A percentile compares a stretch with the other conserved stretches of the same genome.
These are phyloP conservation scores for Pseudognaphalium luteoalbum DNA, from an alignment of 129 eudicot genomes.

Conservation along the genomic window DNA sequence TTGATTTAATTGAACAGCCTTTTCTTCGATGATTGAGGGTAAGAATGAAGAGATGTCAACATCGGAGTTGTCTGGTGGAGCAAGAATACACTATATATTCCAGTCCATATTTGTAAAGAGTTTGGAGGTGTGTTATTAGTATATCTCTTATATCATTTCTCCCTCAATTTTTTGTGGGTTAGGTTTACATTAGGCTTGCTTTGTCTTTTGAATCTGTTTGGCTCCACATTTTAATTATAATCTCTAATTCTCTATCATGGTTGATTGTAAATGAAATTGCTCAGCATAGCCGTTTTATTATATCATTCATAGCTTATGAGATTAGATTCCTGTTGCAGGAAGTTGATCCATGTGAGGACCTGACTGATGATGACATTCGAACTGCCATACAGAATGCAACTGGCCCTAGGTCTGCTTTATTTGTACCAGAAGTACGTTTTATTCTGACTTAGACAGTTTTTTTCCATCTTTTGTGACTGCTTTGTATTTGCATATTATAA, in stretches of 20 bases:
- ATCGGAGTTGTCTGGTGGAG: slow-evolving; percentile 94
- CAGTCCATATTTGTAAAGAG: slow-evolving; percentile 92
- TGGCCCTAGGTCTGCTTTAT: slow-evolving; percentile 91
- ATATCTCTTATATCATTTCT: slow-evolving; percentile 11
- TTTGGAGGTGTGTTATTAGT: slow-evolving; percentile 71
- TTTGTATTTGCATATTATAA: background rate
- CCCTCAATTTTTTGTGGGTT: slow-evolving; percentile 1
- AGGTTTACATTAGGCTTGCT: background rate
- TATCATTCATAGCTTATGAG: slow-evolving; percentile 19
- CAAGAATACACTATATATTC: slow-evolving; percentile 89
- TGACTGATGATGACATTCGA: slow-evolving; percentile 94
- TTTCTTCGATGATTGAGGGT: slow-evolving; percentile 93
- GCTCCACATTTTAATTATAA: background rate
- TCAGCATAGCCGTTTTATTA: slow-evolving; percentile 18
- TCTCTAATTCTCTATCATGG: background rate
- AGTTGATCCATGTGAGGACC: slow-evolving; percentile 97
- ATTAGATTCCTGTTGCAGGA: slow-evolving; percentile 52
- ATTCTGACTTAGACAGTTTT: background rate
- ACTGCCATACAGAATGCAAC: slow-evolving; percentile 97
- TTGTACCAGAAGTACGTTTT: slow-evolving; percentile 91
- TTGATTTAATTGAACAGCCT: slow-evolving; percentile 52
- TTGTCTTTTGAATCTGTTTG: background rate
- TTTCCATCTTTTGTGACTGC: slow-evolving; percentile 8
- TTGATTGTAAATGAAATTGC: background rate
- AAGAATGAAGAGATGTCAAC: slow-evolving; percentile 97